These are phyloP conservation scores for Mollisiaceae sp. DNA, from an alignment of 2,329 filamentous ascomycete species.

Conservation along the genomic window DNA sequence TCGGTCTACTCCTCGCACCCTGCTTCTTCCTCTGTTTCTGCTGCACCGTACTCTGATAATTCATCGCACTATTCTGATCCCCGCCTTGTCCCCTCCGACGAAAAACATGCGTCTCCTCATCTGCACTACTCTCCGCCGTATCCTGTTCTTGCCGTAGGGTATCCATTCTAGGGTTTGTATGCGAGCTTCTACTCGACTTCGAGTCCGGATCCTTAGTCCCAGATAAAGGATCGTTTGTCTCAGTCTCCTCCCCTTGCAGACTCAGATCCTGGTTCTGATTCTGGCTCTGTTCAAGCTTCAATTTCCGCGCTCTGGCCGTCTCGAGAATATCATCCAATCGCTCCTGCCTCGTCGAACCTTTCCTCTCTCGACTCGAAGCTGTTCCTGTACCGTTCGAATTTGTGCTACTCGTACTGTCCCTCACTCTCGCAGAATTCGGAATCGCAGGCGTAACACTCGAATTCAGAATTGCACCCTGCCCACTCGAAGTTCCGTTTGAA, in stretches of 20 bases:
- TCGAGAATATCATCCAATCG: constrained; percentile 35
- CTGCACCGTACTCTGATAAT: constrained; percentile 35
- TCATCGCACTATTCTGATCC: constrained; percentile 22
- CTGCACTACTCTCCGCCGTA: constrained; percentile 38
- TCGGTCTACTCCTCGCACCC: constrained; percentile 16
- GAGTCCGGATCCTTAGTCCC: background rate
- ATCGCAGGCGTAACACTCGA: background rate
- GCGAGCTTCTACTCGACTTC: too few relatives aligned
- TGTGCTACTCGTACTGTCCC: background rate
- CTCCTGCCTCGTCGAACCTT: background rate
- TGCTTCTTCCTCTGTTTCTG: background rate
- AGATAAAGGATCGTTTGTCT: background rate
- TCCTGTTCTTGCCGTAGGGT: constrained; percentile 4
- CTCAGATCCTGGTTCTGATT: background rate
- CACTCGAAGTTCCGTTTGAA: too few relatives aligned
- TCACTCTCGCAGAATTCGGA: background rate
- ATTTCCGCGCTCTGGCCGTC: constrained; percentile 30
- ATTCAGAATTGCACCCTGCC: background rate
- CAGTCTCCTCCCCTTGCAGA: background rate
- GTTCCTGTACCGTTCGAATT: background rate
- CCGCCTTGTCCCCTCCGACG: constrained; percentile 27
- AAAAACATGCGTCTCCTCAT: constrained; percentile 48
- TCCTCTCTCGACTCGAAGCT: background rate
- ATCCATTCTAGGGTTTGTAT: background rate
- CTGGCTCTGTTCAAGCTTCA: constrained; percentile 21